Evolutionary conservation across 2,329 filamentous ascomycete genomes (phyloP), one percentile per base, ranked within the genome.

Genomic region (Talaromyces funiculosus): DNA sequence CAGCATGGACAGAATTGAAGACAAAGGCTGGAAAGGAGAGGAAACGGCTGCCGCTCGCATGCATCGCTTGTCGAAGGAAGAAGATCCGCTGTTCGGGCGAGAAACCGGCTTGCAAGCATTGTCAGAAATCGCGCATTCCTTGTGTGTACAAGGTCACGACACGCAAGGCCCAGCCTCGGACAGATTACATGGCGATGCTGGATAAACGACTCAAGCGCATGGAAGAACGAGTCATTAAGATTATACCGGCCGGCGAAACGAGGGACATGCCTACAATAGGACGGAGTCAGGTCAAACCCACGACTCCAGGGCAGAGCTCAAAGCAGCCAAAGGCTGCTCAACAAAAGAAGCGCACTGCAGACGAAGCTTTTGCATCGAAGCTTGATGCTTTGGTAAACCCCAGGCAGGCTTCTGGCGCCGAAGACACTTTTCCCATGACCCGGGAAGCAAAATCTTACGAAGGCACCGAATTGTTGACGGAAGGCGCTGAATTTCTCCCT

Each of bases 161-260:
- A 3, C 84, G 94, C 62, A 97, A 97, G 74, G 92, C 93, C 1
- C 92, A 92, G 3, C 94, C 94, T 2, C 84, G 94, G 57, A 97
- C 94, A 18, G 94, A 97, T 75, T 97, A 97, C 75, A 97, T 97
- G 94, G 92, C 92, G 43, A 97, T 97, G 92, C 79, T 97, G 68
- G 94, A 97, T 77, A 97, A 96, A 77, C 85, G 94, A 57, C 75
- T 97, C 66, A 97, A 96, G 79, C 84, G 93, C 61, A 97, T 97
- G 94, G 94, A 99, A 75, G 93, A 97, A 69, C 88, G 93, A 60
- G 94, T 97, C 64, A 95, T 97, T 77, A 96, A 96, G 73, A 88
- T 93, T 61, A 89, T 97, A 29, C 93, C 94, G 0, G 96, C 93
- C 71, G 84, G 90, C 43, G 92, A 95, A 64, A 83, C 90, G 64